Evolutionary conservation across 148 eudicot species (phyloP), one percentile per base, ranked within the genome.

Genomic region (Chenopodium album): DNA sequence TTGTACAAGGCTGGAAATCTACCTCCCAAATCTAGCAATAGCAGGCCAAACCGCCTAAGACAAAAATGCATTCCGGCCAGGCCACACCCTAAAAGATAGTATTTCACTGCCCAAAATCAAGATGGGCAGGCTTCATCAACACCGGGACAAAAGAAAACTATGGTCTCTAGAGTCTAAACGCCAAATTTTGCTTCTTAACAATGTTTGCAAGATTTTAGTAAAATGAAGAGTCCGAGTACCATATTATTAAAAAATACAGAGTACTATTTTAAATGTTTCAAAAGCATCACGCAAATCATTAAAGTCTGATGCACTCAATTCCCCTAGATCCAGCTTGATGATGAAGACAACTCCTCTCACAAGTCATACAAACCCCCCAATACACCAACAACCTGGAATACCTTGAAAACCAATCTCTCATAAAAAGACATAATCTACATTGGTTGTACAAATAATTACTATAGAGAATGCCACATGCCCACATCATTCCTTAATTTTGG

Each of bases 401-500:
- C 48, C 73, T 34, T 70, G 73, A 70, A 70, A 37, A 34, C 46
- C 73, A 63, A 62, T 44, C 34, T 31, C 72, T 56, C 76, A 19
- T 32, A 48, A 68, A 52, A 46, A 74, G 63, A 23, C 41, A 74
- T 52, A 48, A 48, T 74, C 60, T 74, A 37, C 63, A 63, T 71
- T 26, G 75, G 75, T 65, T 73, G 62, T 31, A 72, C 41, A 63
- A 72, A 60, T 64, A 77, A 56, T 77, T 78, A 80, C 80, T 34
- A 64, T 77, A 63, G 60, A 80, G 20, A 62, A 84, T 76, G 81
- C 77, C 81, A 80, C 56, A 81, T 81, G 79, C 71, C 63, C 52
- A 77, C 78, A 85, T 85, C 78, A 85, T 81, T 81, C 80, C 70
- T 62, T 52, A 65, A 72, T 85, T 81, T 85, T 85, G 87, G 81